Percentiles rank a stretch among this genome's conserved stretches.
Conservation (phyloP, 179 eudicot species). For the Camellia oleifera region DNA sequence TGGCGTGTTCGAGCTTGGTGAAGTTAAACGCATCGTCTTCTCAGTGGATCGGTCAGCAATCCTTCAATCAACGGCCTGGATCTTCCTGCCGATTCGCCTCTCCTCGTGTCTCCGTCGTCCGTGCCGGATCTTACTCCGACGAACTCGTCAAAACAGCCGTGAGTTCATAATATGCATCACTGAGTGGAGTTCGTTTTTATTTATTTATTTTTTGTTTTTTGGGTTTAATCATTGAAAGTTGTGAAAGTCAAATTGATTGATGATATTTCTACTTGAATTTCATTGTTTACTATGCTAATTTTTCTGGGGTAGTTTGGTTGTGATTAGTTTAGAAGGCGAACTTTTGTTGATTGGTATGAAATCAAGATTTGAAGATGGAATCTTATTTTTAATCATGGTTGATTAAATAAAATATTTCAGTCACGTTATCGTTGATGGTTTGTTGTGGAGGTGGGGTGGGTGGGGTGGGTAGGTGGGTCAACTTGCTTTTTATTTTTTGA, state of each 20-base stretch:
- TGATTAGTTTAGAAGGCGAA: too few relatives aligned
- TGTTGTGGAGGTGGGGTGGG: neutral
- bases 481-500: neutral
- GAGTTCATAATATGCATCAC: neutral
- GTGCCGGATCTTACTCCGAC: slow-evolving; percentile 32
- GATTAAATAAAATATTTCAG: too few relatives aligned
- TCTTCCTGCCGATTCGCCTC: slow-evolving; percentile 19
- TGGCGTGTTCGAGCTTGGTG: slow-evolving; percentile 42
- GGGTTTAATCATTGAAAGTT: too few relatives aligned
- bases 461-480: neutral
- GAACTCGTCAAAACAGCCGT: slow-evolving; percentile 40
- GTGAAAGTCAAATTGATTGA: too few relatives aligned
- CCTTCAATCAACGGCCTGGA: slow-evolving; percentile 32
- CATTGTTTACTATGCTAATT: too few relatives aligned
- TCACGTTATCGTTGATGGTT: neutral
- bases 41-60: slow-evolving; percentile 36
- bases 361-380: too few relatives aligned
- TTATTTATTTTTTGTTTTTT: too few relatives aligned
- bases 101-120: slow-evolving; percentile 31
- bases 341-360: too few relatives aligned
- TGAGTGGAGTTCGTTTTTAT: too few relatives aligned
- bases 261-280: too few relatives aligned
- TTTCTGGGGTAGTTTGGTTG: too few relatives aligned
- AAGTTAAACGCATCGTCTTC: slow-evolving; percentile 45
- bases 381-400: neutral